Base-by-base conservation (phyloP, 2,329 filamentous ascomycete species). In the Fonsecaea erecta region DNA sequence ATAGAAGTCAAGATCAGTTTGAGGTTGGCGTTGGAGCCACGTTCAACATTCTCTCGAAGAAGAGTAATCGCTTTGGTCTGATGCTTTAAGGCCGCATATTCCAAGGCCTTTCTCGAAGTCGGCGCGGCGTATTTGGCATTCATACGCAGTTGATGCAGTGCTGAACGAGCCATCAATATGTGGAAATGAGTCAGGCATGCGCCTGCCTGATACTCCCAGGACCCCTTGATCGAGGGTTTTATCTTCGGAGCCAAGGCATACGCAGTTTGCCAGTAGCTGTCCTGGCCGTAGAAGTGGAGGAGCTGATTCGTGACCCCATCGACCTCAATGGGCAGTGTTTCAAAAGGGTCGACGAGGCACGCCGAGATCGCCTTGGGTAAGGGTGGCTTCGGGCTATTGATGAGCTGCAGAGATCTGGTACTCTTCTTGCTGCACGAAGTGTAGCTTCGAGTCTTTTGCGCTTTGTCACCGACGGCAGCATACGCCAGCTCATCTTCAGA, bases 121-220 rank as follows among this genome's bases (percentile, higher is more conserved):
- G 52, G 26, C 16, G 63, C 34, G 9, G 52, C 21, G 28, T 59
- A 58, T 32, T 60, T 46, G 24, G 40, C 35, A 52, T 67, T 67
- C 64, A 67, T 63, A 16, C 64, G 60, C 16, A 67, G 59, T 21
- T 67, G 64, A 58, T 67, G 64, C 43, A 67, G 48, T 14, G 64
- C 64, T 37, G 64, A 67, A 18, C 64, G 64, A n/a, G 61, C 64
- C 64, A 67, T 67, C n/a, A 67, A 35, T 24, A 58, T 61, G 43
- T 67, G 64, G 46, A 67, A 64, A 32, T 64, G 64, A 26, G 64
- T 63, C 14, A 54, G 37, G 7, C 60, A 67, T 28, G 60, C 40
- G 9, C 64, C 61, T 11, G 64, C 61, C 34, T 67, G 64, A 30
- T 67, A 67, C 52, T 67, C 64, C 64, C 64, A 67, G 6, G 64